Evolutionary conservation across 2,329 filamentous ascomycete species (phyloP), one percentile per base, ranked within the genome.

Genomic region (Thermoascus crustaceus): DNA sequence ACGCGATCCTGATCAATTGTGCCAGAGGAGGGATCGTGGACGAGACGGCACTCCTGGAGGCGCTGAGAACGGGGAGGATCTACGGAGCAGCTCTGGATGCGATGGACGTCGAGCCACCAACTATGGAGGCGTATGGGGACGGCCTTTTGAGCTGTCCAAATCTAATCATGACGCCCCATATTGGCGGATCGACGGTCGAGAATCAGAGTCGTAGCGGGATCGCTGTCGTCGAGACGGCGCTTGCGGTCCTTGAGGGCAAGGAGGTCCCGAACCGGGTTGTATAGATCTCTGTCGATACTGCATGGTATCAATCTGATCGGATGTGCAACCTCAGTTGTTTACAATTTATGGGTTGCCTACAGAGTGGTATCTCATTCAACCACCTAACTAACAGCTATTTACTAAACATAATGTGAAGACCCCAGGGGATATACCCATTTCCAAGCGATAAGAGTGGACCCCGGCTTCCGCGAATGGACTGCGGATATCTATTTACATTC

Each of bases 141-240:
- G 39, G 38, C 1, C 40, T 63, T 1, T 56, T 57, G 50, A 36
- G 48, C 2, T 24, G 26, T 32, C 31, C 34, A 4, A 49, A 54
- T 0, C 50, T 56, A 5, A 37, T 64, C 2, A 61, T 63, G 37
- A 65, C 60, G 5, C 64, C 64, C 2, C 64, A 67, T 34, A 53
- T 68, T 23, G 67, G 67, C 4, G 66, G 63, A 1, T 56, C 63
- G 0, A 69, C 66, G 4, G 44, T 41, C 9, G 48, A 61, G 37
- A 60, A 51, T 5, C 60, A 63, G 39, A 37, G 29, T n/a, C 20
- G 17, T 7, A 39, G 13, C 22, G 33, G 37, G 7, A 11, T 32
- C 9, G 37, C 33, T 16, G 33, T 37, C 18, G 49, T 52, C 30
- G 44, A 48, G 17, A 58, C 52, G n/a, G 53, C 55, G 2, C 46